These are phyloP conservation scores for Canavalia gladiata DNA, from an alignment of 306 rosid species.

Conservation along the genomic window DNA sequence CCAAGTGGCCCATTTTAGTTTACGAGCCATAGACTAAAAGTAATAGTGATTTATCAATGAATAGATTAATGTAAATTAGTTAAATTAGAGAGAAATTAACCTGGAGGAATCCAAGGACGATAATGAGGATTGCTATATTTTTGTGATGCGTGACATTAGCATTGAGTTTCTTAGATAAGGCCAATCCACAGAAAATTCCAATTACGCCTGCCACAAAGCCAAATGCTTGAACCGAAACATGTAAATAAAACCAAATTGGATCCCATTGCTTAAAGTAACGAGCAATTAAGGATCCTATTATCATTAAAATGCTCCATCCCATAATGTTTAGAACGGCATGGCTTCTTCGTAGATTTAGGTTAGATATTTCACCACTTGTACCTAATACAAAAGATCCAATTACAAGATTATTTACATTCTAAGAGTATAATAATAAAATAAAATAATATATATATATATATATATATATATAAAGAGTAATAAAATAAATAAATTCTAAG, in stretches of 20 bases:
- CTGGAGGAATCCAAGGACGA: slow-evolving; percentile 52
- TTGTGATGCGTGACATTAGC: slow-evolving; percentile 23
- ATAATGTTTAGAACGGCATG: slow-evolving; percentile 45
- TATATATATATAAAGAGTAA: no score
- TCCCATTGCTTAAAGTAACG: slow-evolving; percentile 52
- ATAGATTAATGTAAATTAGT: not conserved
- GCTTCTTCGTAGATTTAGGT: slow-evolving; percentile 35
- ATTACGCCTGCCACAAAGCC: slow-evolving; percentile 28
- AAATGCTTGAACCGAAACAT: slow-evolving; percentile 46
- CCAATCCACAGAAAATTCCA: slow-evolving; percentile 45
- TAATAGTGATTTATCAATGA: not conserved
- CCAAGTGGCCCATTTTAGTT: not conserved
- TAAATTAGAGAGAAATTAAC: not conserved
- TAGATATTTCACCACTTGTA: not conserved
- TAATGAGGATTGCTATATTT: slow-evolving; percentile 45
- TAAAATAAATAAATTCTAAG: no score
- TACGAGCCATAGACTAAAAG: not conserved
- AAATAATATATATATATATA: no score
- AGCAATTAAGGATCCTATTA: slow-evolving; percentile 45
- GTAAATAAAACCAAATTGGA: slow-evolving; percentile 55
- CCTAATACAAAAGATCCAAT: slow-evolving; percentile 35
- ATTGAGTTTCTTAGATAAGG: slow-evolving; percentile 32
- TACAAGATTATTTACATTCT: not conserved
- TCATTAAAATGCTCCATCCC: slow-evolving; percentile 48
- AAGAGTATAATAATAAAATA: not conserved